Evolutionary conservation across 2,329 filamentous ascomycete species (phyloP), one percentile per base, ranked within the genome.

Genomic region (Colletotrichum chrysophilum): DNA sequence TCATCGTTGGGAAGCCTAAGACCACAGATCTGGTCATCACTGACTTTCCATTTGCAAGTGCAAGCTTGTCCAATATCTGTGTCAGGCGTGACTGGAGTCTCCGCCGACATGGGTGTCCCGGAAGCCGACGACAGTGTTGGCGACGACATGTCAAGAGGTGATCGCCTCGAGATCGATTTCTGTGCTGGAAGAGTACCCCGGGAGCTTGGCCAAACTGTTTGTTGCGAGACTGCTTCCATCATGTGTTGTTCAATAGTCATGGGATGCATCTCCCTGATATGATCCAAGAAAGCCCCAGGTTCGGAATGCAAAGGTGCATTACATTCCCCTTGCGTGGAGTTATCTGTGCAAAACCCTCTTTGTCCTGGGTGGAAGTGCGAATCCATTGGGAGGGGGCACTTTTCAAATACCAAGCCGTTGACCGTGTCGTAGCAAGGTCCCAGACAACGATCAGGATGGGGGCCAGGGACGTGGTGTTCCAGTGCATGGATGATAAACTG

Each of bases 1-100:
- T 89, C 86, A 18, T 89, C 84, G 30, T 86, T 83, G 2, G 81
- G 79, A 76, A 89, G 90, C 1, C 79, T 79, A 61, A 80, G 76
- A 10, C 79, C 80, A 68, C 86, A 87, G 12, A 83, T 69, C 10
- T 77, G 66, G 3, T 79, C 82, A 7, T 76, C 67, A 18, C 5
- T 79, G 38, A 43, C 73, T 13, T 70, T 30, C 85, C 85, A 87
- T 26, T 79, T 80, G 74, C 85, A 87, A 10, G 74, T 74, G 60
- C 80, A 82, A 64, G 83, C 80, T 26, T 61, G 61, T 12, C 28
- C 24, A 9, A n/a, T 55, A 14, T 26, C 30, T 5, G 65, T 21
- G 21, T 14, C 55, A 13, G 32, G 38, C 30, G 30, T 62, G 13
- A 28, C 26, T 36, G 66, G 61, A 21, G 56, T 26, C 14, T 3